Conservation (phyloP, 2,329 filamentous ascomycete species). For the Septoria petroselini region DNA sequence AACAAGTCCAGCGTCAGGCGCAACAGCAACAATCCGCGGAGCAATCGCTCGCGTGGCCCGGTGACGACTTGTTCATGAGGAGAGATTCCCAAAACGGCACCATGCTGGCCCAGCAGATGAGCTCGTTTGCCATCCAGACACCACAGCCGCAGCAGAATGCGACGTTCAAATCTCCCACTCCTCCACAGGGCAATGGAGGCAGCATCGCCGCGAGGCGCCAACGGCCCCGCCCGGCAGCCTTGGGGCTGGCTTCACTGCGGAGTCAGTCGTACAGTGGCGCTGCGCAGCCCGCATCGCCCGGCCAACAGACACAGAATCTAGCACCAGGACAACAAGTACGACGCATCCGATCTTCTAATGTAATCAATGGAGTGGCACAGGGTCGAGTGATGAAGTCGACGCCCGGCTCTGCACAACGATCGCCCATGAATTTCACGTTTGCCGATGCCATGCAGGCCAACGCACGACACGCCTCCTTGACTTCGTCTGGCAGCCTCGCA, state of each 20-base stretch:
- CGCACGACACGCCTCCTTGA: constrained; percentile 37
- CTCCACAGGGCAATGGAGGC: constrained; percentile 33
- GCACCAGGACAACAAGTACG: constrained; percentile 64
- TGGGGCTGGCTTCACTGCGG: constrained; percentile 43
- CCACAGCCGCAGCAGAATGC: constrained; percentile 32
- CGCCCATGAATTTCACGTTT: constrained; percentile 47
- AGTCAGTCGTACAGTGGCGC: constrained; percentile 41
- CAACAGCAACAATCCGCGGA: constrained; percentile 24
- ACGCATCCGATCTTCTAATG: constrained; percentile 49
- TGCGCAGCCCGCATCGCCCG: constrained; percentile 43
- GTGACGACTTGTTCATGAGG: constrained; percentile 34
- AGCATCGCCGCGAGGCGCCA: constrained; percentile 42
- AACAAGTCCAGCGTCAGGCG: constrained; percentile 29
- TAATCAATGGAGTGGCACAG: constrained; percentile 42
- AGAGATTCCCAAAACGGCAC: constrained; percentile 34
- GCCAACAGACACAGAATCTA: constrained; percentile 56
- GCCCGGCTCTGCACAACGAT: constrained; percentile 48
- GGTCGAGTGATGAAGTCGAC: constrained; percentile 49
- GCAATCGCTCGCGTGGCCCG: constrained; percentile 36
- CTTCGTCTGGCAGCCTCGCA: constrained; percentile 41
- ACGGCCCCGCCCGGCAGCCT: constrained; percentile 42
- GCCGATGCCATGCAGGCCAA: constrained; percentile 46
- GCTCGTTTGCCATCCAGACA: constrained; percentile 36
- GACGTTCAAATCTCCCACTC: constrained; percentile 39
- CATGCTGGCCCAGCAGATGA: constrained; percentile 39